Evolutionary conservation across 2,329 filamentous ascomycete genomes (phyloP), one percentile per base, ranked within the genome.

Genomic region (Pseudogymnoascus sp.): DNA sequence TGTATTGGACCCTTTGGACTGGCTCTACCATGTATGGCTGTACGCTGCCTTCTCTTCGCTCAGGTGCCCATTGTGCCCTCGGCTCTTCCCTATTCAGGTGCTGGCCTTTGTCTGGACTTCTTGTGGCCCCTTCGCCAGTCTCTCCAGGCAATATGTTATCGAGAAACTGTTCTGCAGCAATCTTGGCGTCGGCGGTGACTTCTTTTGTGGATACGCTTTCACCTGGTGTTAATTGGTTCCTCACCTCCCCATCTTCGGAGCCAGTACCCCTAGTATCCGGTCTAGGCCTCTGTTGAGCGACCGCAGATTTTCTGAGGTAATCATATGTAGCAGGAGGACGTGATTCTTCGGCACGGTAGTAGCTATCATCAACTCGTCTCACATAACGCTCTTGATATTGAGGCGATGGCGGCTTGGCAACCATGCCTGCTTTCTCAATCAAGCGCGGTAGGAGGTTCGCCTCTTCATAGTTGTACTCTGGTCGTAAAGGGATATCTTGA

Each of bases 221-320:
- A 44, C 50, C 28, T 18, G 50, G 28, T 16, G 42, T 60, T 47
- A 67, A 53, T 25, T 70, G 66, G 44, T 63, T 69, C 40, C 68
- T 67, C 8, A 76, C 66, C 65, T 76, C 74, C 6, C 73, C 73
- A 67, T 77, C 74, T 65, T 76, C 74, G 4, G 74, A 75, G n/a
- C 71, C 70, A 71, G 61, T 69, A 14, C 72, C 70, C 18, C 63
- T 62, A 61, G 65, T 64, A 10, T 69, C 68, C 25, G 67, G 63
- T 47, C 67, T 68, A 11, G 60, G 44, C 62, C 47, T n/a, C 28
- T 33, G 50, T 35, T 21, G 28, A 35, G n/a, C 10, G 1, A 35
- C 8, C 5, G 16, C 50, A 16, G 50, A 8, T 16, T 18, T 18
- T 12, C 50, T 56, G n/a, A 28, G 11, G 50, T 56, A 56, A 18